Evolutionary conservation across 257 asterid genomes (phyloP).

Genomic region (Primulina eburnea): DNA sequence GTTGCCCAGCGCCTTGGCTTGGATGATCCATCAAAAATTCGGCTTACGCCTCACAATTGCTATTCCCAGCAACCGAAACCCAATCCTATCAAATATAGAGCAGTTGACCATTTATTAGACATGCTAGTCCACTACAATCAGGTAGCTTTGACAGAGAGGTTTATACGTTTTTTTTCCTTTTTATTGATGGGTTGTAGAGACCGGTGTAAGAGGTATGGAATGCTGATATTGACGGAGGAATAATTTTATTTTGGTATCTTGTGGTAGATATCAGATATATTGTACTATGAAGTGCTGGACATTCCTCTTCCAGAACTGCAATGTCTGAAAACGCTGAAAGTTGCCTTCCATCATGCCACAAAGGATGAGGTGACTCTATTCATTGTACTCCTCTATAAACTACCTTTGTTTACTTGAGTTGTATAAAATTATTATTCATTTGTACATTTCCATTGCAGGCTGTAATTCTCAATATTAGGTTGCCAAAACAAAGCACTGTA

Average conservation of each 20-base stretch:
- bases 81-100: slow-evolving; percentile 66
- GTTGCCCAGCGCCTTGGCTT: slow-evolving; percentile 67
- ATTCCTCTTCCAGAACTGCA: slow-evolving; percentile 94
- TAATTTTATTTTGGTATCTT: slow-evolving; percentile 16
- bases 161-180: not conserved
- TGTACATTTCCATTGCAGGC: slow-evolving; percentile 47
- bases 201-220: not conserved
- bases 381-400: slow-evolving; percentile 24
- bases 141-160: slow-evolving; percentile 34
- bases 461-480: slow-evolving; percentile 62
- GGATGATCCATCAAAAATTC: slow-evolving; percentile 76
- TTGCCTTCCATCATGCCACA: slow-evolving; percentile 80
- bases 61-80: slow-evolving; percentile 94
- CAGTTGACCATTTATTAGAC: slow-evolving; percentile 67
- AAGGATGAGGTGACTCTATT: slow-evolving; percentile 60
- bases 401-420: slow-evolving; percentile 7
- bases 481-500: slow-evolving; percentile 79
- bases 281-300: slow-evolving; percentile 89
- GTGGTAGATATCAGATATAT: slow-evolving; percentile 70
- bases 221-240: slow-evolving; percentile 15
- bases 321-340: slow-evolving; percentile 82
- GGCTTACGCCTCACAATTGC: slow-evolving; percentile 90
- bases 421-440: slow-evolving; percentile 11
- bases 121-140: slow-evolving; percentile 92
- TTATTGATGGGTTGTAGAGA: slow-evolving; percentile 1